Evolutionary conservation across 805 yeast genomes (phyloP), one percentile per base, ranked within the genome.

Genomic region (Myxozyma melibiosi): DNA sequence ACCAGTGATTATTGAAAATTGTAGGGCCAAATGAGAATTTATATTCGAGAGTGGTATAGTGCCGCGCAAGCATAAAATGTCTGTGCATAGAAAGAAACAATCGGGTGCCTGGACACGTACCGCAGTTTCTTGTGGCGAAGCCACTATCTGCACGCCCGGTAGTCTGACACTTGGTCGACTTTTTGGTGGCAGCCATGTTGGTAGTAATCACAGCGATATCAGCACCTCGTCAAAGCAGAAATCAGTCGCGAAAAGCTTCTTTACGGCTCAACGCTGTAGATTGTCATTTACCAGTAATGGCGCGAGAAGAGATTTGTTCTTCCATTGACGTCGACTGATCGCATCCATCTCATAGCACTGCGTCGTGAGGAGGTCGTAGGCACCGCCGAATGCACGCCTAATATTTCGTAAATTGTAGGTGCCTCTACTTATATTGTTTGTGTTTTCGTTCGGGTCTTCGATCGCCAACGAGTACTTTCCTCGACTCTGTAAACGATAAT

Each of bases 361-460:
- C 64, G 85, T 86, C 0, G 84, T 81, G 34, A 90, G 73, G 52
- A 90, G 69, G 67, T 88, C 94, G 73, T 78, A 90, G 0, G 97
- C 96, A 39, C 96, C 96, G 16, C 85, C 84, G 74, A 92, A 90
- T 0, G 96, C 89, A 65, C 89, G 84, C 68, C 87, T 88, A 55
- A 92, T 79, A 65, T 85, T 88, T 37, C 89, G 73, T 40, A 89
- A 74, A 69, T 90, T 90, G 74, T 84, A 89, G 1, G 96, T 84
- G 3, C 96, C 88, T 64, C 96, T 77, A 25, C 61, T 54, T 46
- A 92, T 85, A 69, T 92, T 92, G 68, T 92, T 92, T n/a, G 75
- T 62, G 1, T 84, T 75, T 67, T 91, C 97, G 47, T 86, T 84
- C 1, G 98, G 98, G 68, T 92, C 98, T 71, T 87, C 92, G 30